Evolutionary conservation across 805 yeast species (phyloP).

Genomic region (Starmerella sirachaensis): DNA sequence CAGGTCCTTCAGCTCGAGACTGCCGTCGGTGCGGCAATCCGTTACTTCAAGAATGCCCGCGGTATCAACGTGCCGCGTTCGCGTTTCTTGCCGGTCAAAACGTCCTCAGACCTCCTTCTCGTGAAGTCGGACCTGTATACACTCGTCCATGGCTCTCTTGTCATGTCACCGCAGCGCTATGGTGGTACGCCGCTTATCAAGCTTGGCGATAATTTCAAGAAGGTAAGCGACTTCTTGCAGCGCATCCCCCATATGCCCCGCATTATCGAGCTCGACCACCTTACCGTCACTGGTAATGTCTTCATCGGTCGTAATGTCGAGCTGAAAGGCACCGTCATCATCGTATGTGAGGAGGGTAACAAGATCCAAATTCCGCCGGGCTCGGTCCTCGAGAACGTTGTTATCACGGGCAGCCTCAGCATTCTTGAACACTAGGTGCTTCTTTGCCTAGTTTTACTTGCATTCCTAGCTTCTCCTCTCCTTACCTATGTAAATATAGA

Average conservation of each 20-base stretch:
- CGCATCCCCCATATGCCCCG: conserved; percentile 93
- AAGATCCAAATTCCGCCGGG: conserved; percentile 97
- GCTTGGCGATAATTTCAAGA: conserved; percentile 92
- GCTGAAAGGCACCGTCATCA: conserved; percentile 92
- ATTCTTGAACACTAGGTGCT: conserved; percentile 66
- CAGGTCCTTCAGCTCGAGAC: conserved; percentile 93
- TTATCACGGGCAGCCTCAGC: conserved; percentile 90
- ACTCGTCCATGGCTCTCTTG: conserved; percentile 83
- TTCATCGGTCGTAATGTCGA: conserved; percentile 78
- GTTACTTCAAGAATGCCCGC: conserved; percentile 87
- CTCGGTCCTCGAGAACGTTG: conserved; percentile 86
- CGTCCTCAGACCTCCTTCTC: conserved; percentile 84
- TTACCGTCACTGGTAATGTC: conserved; percentile 95
- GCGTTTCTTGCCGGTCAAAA: conserved; percentile 95
- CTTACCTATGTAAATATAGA: no score
- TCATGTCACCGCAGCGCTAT: conserved; percentile 70
- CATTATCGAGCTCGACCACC: conserved; percentile 91
- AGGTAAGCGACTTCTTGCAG: conserved; percentile 78
- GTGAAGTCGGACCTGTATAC: conserved; percentile 91
- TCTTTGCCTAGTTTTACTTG: not conserved
- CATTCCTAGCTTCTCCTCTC: not conserved
- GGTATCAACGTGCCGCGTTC: conserved; percentile 98
- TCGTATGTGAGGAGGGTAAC: conserved; percentile 94
- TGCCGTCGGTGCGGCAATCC: conserved; percentile 98
- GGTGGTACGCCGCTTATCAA: conserved; percentile 91